phyloP scores from a whole-genome alignment of 2,329 filamentous ascomycete genomes.

The Pseudogymnoascus sp. region DNA sequence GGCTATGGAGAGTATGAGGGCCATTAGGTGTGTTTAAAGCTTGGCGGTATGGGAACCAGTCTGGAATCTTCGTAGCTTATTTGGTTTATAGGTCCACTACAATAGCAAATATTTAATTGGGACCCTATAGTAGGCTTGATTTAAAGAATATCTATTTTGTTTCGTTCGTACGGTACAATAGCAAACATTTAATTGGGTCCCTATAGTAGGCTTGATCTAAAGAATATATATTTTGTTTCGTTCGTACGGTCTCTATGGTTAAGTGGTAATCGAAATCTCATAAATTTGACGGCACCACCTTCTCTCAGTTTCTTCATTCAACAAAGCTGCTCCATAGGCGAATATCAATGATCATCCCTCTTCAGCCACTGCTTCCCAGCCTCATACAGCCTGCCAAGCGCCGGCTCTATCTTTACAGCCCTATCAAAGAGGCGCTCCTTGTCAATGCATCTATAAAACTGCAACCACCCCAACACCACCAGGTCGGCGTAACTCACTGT shows the following conservation, averaged over 20 bases:
- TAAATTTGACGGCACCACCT: not conserved
- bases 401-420: conserved; percentile 28
- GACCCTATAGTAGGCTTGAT: not conserved
- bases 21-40: not conserved
- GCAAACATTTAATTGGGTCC: not conserved
- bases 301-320: not conserved
- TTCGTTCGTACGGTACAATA: not conserved
- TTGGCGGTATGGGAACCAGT: not conserved
- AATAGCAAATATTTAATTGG: not conserved
- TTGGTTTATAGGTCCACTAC: not conserved
- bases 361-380: conserved; percentile 21
- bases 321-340: not conserved
- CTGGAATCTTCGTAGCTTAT: not conserved
- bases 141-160: not conserved
- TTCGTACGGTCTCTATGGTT: not conserved
- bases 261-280: not conserved
- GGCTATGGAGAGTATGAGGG: not conserved
- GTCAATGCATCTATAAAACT: conserved; percentile 35
- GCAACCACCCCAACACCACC: conserved; percentile 42
- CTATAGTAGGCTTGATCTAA: not conserved
- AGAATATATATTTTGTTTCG: not conserved
- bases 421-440: conserved; percentile 32
- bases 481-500: conserved; percentile 50
- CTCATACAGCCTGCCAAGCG: conserved; percentile 16
- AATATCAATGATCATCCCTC: conserved; percentile 19